Evolutionary conservation across 257 asterid species (phyloP).

Genomic region (Gardenia jasminoides): DNA sequence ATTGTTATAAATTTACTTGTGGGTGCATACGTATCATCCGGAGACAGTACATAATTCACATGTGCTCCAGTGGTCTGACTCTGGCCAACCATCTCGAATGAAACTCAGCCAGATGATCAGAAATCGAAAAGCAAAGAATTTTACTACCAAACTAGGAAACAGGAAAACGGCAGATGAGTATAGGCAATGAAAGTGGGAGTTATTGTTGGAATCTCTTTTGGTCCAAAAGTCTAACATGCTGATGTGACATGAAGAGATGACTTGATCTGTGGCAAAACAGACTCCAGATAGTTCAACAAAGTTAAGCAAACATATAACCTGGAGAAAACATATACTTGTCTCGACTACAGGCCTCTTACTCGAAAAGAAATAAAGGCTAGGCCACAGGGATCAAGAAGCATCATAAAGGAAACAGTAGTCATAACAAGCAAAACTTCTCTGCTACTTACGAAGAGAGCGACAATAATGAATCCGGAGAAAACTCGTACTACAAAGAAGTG

Average conservation of each 20-base stretch:
- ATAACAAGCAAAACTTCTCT: background rate
- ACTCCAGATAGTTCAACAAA: background rate
- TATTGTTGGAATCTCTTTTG: slow-evolving; percentile 13
- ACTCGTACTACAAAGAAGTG: no score
- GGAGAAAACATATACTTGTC: background rate
- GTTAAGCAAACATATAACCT: background rate
- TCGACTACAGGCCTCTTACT: background rate
- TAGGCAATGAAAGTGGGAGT: background rate
- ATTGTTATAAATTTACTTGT: no score
- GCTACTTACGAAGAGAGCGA: background rate
- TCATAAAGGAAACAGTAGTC: background rate
- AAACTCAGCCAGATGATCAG: background rate
- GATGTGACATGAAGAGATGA: slow-evolving; percentile 15
- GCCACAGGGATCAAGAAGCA: background rate
- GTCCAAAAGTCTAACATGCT: background rate
- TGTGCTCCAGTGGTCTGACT: background rate
- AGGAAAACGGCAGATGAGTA: background rate
- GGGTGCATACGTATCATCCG: background rate
- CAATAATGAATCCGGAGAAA: background rate
- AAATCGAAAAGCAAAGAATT: background rate
- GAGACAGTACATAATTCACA: background rate
- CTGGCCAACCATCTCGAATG: background rate
- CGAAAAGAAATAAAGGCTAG: background rate
- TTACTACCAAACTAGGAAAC: background rate
- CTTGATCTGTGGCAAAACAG: background rate